phyloP scores from a whole-genome alignment of 352 stramenopile genomes.

The Thalassiosira ordinaria region DNA sequence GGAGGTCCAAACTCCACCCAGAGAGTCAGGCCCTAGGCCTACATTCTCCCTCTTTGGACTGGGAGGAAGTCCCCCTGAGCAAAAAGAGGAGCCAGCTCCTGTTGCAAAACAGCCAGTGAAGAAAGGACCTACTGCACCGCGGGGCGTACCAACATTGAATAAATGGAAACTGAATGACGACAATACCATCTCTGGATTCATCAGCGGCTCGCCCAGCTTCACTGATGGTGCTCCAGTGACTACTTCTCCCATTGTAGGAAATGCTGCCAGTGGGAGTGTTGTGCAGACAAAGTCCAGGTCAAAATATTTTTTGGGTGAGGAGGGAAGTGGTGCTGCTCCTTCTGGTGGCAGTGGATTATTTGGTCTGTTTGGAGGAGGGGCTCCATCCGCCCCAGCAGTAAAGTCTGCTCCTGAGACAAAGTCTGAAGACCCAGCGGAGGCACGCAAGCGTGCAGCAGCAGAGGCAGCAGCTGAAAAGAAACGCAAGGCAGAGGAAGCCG shows the following conservation, averaged over 20 bases:
- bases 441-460: neutral
- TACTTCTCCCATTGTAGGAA: slow-evolving; percentile 48
- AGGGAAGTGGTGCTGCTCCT: neutral
- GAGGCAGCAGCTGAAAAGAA: slow-evolving; percentile 12
- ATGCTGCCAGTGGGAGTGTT: slow-evolving; percentile 29
- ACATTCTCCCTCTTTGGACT: slow-evolving; percentile 63
- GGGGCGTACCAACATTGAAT: slow-evolving; percentile 73
- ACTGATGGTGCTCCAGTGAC: slow-evolving; percentile 51
- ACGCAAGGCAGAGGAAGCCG: neutral
- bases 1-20: slow-evolving; percentile 6
- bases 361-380: slow-evolving; percentile 30
- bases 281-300: slow-evolving; percentile 57
- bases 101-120: neutral
- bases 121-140: slow-evolving; percentile 43
- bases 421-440: slow-evolving; percentile 1
- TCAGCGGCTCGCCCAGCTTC: slow-evolving; percentile 52
- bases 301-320: slow-evolving; percentile 55
- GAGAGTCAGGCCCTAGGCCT: slow-evolving; percentile 8
- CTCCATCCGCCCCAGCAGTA: neutral
- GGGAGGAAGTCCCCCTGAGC: slow-evolving; percentile 17
- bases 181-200: slow-evolving; percentile 66
- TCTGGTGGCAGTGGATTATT: slow-evolving; percentile 31
- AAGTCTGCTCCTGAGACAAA: slow-evolving; percentile 10
- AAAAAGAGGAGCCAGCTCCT: slow-evolving; percentile 2
- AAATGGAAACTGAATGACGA: slow-evolving; percentile 73